phyloP scores from a whole-genome alignment of 2,329 filamentous ascomycete genomes.

The Orbilia oligospora region DNA sequence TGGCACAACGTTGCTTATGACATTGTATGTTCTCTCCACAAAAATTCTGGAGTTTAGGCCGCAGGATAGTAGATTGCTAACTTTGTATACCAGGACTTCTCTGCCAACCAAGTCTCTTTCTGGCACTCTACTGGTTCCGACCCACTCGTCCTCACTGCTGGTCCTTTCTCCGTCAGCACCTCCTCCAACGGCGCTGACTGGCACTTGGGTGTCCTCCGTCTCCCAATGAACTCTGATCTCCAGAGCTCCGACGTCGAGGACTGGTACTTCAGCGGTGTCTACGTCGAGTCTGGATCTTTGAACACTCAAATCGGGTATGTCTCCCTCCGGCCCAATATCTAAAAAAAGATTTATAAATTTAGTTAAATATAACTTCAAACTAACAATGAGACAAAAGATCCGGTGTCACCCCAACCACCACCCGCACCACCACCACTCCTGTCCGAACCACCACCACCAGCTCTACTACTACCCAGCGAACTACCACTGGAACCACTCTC shows the following conservation, averaged over 20 bases:
- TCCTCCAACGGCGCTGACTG: constrained; percentile 79
- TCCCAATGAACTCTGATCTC: constrained; percentile 69
- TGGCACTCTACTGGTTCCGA: constrained; percentile 78
- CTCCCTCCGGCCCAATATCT: too few relatives aligned
- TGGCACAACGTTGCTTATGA: constrained; percentile 82
- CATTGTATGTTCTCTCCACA: constrained; percentile 65
- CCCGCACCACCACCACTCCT: constrained; percentile 31
- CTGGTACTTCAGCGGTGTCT: constrained; percentile 80
- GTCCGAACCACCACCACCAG: constrained; percentile 10
- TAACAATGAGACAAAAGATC: constrained; percentile 22
- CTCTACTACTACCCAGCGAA: constrained; percentile 3
- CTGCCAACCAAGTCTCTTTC: constrained; percentile 74
- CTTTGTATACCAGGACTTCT: constrained; percentile 71
- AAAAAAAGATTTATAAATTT: too few relatives aligned
- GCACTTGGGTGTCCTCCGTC: constrained; percentile 79
- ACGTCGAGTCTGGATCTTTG: constrained; percentile 74
- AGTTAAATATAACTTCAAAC: neutral
- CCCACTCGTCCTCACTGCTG: constrained; percentile 73
- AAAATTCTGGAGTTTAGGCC: too few relatives aligned
- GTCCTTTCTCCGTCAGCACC: constrained; percentile 74
- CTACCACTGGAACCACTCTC: constrained; percentile 6
- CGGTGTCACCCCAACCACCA: constrained; percentile 36
- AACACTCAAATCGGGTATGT: constrained; percentile 66
- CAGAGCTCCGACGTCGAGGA: constrained; percentile 70
- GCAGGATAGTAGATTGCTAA: constrained; percentile 26